Evolutionary conservation across 805 yeast genomes (phyloP).

Genomic region (Spencermartinsiella europaea): DNA sequence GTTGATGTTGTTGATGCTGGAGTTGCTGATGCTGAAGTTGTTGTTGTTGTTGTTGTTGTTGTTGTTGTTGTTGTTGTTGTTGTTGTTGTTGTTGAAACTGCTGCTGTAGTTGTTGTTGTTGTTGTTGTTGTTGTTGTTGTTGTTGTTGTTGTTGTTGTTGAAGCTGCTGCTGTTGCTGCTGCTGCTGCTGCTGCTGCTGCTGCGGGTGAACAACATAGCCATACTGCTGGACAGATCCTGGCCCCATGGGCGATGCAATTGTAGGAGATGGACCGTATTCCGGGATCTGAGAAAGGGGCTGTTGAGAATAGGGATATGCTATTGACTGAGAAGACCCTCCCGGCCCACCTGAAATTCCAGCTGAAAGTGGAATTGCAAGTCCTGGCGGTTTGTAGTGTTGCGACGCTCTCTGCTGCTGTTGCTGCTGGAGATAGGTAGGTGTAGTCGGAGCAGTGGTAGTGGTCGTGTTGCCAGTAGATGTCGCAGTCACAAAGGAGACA

Average conservation of each 20-base stretch:
- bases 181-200: slow-evolving; percentile 5
- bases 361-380: no score
- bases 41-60: slow-evolving; percentile 9
- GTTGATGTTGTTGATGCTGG: neutral
- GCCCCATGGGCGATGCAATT: neutral
- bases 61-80: slow-evolving; percentile 5
- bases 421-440: neutral
- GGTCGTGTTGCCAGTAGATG: neutral
- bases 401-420: neutral
- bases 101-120: neutral
- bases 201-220: neutral
- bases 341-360: no score
- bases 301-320: neutral
- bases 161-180: neutral
- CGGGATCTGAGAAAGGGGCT: neutral
- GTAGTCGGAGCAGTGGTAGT: slow-evolving; percentile 1
- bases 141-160: neutral
- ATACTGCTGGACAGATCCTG: neutral
- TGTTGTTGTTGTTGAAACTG: slow-evolving; percentile 6
- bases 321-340: neutral
- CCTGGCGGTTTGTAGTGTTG: neutral
- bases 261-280: neutral
- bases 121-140: slow-evolving; percentile 10
- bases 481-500: neutral
- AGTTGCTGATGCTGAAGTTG: slow-evolving; percentile 4